These are phyloP conservation scores for Talaromyces pinophilus DNA, from an alignment of 2,329 filamentous ascomycete genomes.

Conservation along the genomic window DNA sequence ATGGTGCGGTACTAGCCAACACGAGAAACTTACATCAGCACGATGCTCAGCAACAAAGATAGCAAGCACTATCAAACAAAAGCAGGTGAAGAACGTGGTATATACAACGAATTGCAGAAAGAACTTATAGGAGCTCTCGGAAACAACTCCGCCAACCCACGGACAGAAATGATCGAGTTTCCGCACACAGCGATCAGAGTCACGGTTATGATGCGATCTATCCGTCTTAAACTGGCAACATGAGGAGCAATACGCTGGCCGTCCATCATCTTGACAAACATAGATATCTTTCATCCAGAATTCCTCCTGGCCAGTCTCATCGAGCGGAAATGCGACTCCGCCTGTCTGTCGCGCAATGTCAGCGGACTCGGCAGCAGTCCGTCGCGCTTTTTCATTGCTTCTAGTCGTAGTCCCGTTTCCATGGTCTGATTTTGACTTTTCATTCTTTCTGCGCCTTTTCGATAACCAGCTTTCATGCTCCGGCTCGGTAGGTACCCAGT, in stretches of 20 bases:
- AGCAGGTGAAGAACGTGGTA: slow-evolving; percentile 65
- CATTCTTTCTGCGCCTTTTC: slow-evolving; percentile 29
- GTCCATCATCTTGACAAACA: slow-evolving; percentile 76
- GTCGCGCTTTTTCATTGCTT: slow-evolving; percentile 29
- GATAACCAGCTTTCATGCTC: slow-evolving; percentile 13
- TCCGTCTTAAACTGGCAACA: slow-evolving; percentile 89
- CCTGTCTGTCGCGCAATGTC: slow-evolving; percentile 29
- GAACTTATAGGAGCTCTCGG: slow-evolving; percentile 84
- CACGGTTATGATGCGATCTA: slow-evolving; percentile 80
- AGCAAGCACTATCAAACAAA: slow-evolving; percentile 64
- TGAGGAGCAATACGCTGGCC: slow-evolving; percentile 81
- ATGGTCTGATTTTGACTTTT: slow-evolving; percentile 27
- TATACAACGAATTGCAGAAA: slow-evolving; percentile 87
- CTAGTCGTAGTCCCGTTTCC: slow-evolving; percentile 32
- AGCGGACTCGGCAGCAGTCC: slow-evolving; percentile 10
- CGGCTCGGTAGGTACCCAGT: slow-evolving; percentile 6
- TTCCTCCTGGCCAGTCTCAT: slow-evolving; percentile 67
- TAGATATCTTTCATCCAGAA: slow-evolving; percentile 86
- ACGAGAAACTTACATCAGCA: slow-evolving; percentile 21
- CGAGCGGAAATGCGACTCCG: slow-evolving; percentile 44
- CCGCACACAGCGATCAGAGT: slow-evolving; percentile 75
- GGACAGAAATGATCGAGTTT: slow-evolving; percentile 98
- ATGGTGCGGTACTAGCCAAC: slow-evolving; percentile 10
- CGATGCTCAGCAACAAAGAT: slow-evolving; percentile 62
- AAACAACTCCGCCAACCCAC: slow-evolving; percentile 91